Base-by-base conservation (phyloP, 2,329 filamentous ascomycete species). In the Emericellopsis atlantica region DNA sequence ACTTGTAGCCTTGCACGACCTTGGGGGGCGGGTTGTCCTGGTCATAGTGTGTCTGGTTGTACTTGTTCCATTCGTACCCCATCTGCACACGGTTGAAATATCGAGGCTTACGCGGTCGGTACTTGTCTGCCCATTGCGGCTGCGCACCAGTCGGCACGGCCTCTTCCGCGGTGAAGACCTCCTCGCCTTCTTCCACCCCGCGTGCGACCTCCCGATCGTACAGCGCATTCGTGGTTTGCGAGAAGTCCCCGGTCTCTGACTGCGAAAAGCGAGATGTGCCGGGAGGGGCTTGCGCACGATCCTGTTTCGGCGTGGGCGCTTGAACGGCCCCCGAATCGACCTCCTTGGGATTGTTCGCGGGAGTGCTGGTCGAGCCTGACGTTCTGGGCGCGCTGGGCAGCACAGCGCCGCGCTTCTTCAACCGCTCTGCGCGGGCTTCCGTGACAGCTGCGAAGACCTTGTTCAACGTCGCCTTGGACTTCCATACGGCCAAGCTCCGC, bases 41-140 rank as follows among this genome's bases (percentile, higher is more conserved):
- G 59, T 96, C 92, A 65, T 98, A 98, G 63, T 98, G 92, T 11
- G 92, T 98, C 64, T 98, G 92, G 56, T 98, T 98, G 72, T 98
- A 98, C 63, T 98, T 98, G 70, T 98, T 98, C 92, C 92, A 98
- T 61, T 98, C 92, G 60, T 96, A 98, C 40, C 92, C 92, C 85
- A 95, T 95, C 61, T 95, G 89, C 37, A 96, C 89, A 33, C 92
- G 82, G 57, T 96, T 96, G 72, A 98, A 98, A 64, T 95, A 96
- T 45, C 84, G 79, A 11, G 92, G 92, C 62, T 96, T 98, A 47
- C 92, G 77, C 7, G 90, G 88, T 32, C 83, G 77, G 60, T 94
- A 84, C 61, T 90, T 88, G 55, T 79, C 78, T 6, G 82, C 80
- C 88, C 88, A 95, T 48, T 80, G 75, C 4, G 86, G 81, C 48